Evolutionary conservation across 139 green algal species (phyloP), one percentile per base, ranked within the genome.

Genomic region (Closterium sp.): DNA sequence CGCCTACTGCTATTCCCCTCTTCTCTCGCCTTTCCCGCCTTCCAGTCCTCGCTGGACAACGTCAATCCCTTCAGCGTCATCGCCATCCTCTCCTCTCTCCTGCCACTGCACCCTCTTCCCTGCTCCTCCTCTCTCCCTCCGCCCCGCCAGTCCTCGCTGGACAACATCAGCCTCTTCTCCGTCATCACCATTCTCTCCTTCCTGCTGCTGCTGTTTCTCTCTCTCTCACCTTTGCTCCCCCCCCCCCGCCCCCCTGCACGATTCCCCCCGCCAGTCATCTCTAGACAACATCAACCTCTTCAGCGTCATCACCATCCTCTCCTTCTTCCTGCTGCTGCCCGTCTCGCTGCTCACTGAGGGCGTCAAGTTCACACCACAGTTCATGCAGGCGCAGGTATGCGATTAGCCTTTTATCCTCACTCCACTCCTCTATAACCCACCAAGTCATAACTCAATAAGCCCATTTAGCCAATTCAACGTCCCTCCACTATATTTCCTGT

Each of bases 221-320:
- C 81, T 98, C 85, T 97, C 98, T 95, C 98, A 97, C 94, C 98
- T 99, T 93, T 97, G 96, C 92, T 91, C 98, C 34, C 99, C 99
- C 95, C 96, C 94, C 90, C 98, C 99, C 94, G 99, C 97, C 90
- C 96, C 98, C 88, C 89, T 98, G 38, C 97, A 96, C 10, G 96
- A 96, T 92, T 86, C 97, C 89, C n/a, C 83, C 7, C 83, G 21
- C 84, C 66, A 91, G 88, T 3, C 87, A 0, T 33, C 36, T 3
- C 84, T 99, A 81, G 97, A 98, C 95, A 98, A 98, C 95, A 98
- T 99, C 92, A 97, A 96, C 92, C 92, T 99, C 35, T 99, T 99
- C 95, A 96, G 94, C 90, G 93, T 99, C 94, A 99, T 99, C 95
- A 99, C 98, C 91, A 96, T 99, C 87, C 91, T 98, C 35, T 97